phyloP scores from a whole-genome alignment of 345 rosid genomes.

The Gossypioides kirkii region DNA sequence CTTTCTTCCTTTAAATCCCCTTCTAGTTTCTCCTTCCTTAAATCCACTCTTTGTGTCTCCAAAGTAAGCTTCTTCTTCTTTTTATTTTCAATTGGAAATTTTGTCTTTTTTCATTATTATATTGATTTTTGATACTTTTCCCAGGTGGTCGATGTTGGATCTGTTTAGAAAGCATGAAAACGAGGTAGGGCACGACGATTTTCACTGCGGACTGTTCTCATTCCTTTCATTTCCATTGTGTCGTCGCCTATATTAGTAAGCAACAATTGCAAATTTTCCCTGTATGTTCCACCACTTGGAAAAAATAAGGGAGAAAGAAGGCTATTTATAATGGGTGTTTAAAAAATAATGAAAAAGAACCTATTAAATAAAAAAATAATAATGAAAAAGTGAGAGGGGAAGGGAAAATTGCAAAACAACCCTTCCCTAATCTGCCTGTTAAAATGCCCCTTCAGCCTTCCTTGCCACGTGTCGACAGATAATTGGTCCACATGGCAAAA shows the following conservation, averaged over 20 bases:
- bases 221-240: conserved; percentile 72
- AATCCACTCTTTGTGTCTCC: conserved; percentile 55
- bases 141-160: conserved; percentile 62
- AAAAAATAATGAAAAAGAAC: too few species aligned
- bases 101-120: background rate
- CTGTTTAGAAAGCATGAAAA: conserved; percentile 58
- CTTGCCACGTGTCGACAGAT: too few species aligned
- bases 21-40: conserved; percentile 68
- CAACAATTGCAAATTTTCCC: conserved; percentile 56
- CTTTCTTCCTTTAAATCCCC: conserved; percentile 76
- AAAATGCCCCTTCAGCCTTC: too few species aligned
- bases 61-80: conserved; percentile 35
- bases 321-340: too few species aligned
- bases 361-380: too few species aligned
- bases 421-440: too few species aligned
- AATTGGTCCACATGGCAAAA: too few species aligned
- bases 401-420: too few species aligned
- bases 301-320: too few species aligned
- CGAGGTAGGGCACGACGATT: conserved; percentile 72
- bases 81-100: background rate
- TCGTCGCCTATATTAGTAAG: conserved; percentile 42
- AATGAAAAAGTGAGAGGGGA: too few species aligned
- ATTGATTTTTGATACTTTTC: background rate
- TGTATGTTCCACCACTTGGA: conserved; percentile 65
- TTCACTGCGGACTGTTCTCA: conserved; percentile 89